These are phyloP conservation scores for Coemansia sp. DNA, from an alignment of 192 early-diverging fungal genomes.

Conservation along the genomic window DNA sequence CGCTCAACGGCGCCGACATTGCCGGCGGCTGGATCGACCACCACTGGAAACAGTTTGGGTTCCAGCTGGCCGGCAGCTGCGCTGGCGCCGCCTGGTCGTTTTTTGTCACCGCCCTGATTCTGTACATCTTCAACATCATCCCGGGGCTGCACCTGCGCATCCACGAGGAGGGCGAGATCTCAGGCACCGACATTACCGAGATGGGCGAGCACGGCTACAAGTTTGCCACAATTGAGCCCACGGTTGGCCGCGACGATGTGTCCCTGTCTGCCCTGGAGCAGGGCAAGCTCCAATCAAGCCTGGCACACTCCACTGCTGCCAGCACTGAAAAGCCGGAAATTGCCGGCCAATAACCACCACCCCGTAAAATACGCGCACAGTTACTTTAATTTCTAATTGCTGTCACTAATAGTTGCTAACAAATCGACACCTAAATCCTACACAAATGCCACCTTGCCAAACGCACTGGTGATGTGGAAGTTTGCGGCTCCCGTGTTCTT, in stretches of 20 bases:
- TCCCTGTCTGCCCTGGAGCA: slow-evolving; percentile 23
- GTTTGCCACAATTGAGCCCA: slow-evolving; percentile 41
- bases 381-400: neutral
- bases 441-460: slow-evolving; percentile 30
- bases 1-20: slow-evolving; percentile 62
- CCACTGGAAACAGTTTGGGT: slow-evolving; percentile 75
- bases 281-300: slow-evolving; percentile 11
- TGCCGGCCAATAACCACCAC: neutral
- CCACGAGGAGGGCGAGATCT: slow-evolving; percentile 66
- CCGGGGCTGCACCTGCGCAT: slow-evolving; percentile 76
- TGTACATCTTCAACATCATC: slow-evolving; percentile 68
- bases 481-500: slow-evolving; percentile 35
- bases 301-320: slow-evolving; percentile 19
- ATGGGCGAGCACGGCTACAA: slow-evolving; percentile 74
- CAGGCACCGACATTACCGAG: slow-evolving; percentile 79
- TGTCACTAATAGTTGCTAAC: neutral
- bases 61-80: slow-evolving; percentile 72
- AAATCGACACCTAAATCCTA: no score
- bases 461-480: slow-evolving; percentile 50
- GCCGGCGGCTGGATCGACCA: slow-evolving; percentile 80
- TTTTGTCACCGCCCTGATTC: slow-evolving; percentile 69
- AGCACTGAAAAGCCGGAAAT: slow-evolving; percentile 21
- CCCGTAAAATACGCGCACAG: no score
- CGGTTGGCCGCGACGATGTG: slow-evolving; percentile 7
- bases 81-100: slow-evolving; percentile 76